These are phyloP conservation scores for Phaseolus coccineus DNA, from an alignment of 331 rosid genomes.

Conservation along the genomic window DNA sequence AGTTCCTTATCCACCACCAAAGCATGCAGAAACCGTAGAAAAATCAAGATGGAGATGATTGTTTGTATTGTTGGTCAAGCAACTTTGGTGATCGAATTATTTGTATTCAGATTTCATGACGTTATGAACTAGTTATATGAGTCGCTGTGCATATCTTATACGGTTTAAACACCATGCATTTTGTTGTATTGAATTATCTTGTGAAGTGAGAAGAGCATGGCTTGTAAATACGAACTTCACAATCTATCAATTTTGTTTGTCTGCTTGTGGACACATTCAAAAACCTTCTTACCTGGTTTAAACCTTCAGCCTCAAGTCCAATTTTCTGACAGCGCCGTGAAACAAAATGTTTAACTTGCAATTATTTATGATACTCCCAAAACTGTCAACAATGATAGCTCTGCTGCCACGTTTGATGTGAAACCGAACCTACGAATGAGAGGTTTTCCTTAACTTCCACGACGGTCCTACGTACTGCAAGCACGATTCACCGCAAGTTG, in stretches of 20 bases:
- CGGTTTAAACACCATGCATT: slow-evolving; percentile 6
- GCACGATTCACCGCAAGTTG: slow-evolving; percentile 37
- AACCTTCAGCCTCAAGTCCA: too few species aligned
- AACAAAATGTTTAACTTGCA: too few species aligned
- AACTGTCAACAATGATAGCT: not conserved
- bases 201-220: slow-evolving; percentile 36
- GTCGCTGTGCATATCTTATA: slow-evolving; percentile 60
- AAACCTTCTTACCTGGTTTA: not conserved
- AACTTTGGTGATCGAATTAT: slow-evolving; percentile 49
- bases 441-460: not conserved
- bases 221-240: slow-evolving; percentile 54
- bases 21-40: slow-evolving; percentile 51
- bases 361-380: not conserved
- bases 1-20: slow-evolving; percentile 49
- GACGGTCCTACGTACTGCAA: slow-evolving; percentile 29
- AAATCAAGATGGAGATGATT: slow-evolving; percentile 63
- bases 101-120: slow-evolving; percentile 42
- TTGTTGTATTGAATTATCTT: slow-evolving; percentile 37
- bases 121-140: slow-evolving; percentile 39
- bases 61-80: slow-evolving; percentile 30
- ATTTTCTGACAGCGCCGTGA: too few species aligned
- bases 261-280: slow-evolving; percentile 9
- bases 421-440: not conserved
- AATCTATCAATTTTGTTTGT: slow-evolving; percentile 43
- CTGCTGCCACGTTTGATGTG: not conserved